These are phyloP conservation scores for Coniella lustricola DNA, from an alignment of 2,329 filamentous ascomycete species.

Conservation along the genomic window DNA sequence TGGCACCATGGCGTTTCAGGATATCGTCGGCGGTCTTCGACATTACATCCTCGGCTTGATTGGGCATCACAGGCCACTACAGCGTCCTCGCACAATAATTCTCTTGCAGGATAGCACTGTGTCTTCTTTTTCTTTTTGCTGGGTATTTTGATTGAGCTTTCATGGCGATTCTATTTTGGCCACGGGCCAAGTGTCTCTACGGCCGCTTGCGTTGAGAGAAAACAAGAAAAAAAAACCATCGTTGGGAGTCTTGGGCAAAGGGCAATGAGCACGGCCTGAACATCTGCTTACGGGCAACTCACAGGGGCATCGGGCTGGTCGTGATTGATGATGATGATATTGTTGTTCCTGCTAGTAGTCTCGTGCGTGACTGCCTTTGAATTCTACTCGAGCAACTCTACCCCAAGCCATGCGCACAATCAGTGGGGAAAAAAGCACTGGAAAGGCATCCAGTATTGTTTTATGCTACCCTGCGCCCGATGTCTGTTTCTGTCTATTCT, in stretches of 20 bases:
- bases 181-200: neutral
- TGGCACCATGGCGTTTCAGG: neutral
- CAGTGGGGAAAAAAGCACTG: neutral
- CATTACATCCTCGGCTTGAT: constrained; percentile 1
- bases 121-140: no score
- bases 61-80: neutral
- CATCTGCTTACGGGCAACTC: neutral
- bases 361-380: neutral
- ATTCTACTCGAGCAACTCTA: neutral
- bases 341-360: neutral
- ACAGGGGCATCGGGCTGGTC: neutral
- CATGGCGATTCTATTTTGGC: neutral
- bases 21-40: neutral
- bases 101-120: constrained; percentile 10
- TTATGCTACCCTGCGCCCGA: no score
- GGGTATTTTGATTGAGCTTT: neutral
- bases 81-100: constrained; percentile 1
- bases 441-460: no score
- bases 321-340: neutral
- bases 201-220: neutral
- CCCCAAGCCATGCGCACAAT: neutral
- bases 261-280: neutral
- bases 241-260: neutral
- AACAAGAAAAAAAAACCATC: neutral
- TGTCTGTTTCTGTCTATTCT: neutral